Conservation (phyloP, 1,284 basidiomycete genomes). For the Ceratobasidium sp. region DNA sequence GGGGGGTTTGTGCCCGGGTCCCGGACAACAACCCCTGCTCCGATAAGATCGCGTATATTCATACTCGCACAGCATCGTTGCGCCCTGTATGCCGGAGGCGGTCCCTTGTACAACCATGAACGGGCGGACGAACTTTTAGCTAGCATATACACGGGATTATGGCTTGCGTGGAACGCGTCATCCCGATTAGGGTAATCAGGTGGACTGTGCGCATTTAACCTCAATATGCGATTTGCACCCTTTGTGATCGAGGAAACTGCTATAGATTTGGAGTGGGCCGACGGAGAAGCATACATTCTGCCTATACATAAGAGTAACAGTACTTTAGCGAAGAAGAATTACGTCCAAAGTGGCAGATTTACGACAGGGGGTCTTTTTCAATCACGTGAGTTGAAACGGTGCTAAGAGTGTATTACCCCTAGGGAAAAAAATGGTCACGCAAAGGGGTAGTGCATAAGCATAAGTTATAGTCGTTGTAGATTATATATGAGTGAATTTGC, state of each 20-base stretch:
- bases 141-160: conserved; percentile 6
- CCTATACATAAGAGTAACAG: too few species aligned
- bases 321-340: not conserved
- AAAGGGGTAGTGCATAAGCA: too few species aligned
- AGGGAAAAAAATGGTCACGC: too few species aligned
- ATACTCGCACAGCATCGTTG: not conserved
- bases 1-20: conserved; percentile 18
- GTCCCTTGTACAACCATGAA: not conserved
- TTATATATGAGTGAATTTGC: not conserved
- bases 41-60: not conserved
- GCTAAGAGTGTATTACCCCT: not conserved
- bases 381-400: conserved; percentile 46
- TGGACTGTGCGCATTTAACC: conserved; percentile 35
- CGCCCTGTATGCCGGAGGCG: too few species aligned
- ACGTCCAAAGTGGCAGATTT: not conserved
- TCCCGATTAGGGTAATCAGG: conserved; percentile 40
- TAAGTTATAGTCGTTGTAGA: not conserved
- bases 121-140: not conserved
- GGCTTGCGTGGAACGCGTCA: conserved; percentile 17
- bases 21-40: not conserved
- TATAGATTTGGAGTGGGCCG: not conserved
- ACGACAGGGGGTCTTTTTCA: not conserved
- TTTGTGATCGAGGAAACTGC: not conserved
- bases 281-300: not conserved
- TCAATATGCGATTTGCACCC: not conserved